These are phyloP conservation scores for Debaryomyces sp. DNA, from an alignment of 1,139 yeast genomes.

Conservation along the genomic window DNA sequence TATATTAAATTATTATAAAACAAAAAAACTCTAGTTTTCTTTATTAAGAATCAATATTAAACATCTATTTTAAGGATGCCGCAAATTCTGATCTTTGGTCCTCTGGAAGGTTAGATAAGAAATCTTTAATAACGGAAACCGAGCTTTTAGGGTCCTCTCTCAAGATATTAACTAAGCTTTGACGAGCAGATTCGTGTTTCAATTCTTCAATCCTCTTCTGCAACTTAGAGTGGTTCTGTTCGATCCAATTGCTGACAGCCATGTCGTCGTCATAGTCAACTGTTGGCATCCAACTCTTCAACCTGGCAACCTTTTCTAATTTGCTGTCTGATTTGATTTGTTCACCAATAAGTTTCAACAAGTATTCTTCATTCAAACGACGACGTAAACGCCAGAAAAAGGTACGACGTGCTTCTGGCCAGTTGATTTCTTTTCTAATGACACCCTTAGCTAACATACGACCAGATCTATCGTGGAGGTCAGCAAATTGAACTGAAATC, in stretches of 20 bases:
- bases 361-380: slow-evolving; percentile 90
- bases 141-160: slow-evolving; percentile 59
- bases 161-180: slow-evolving; percentile 60
- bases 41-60: not conserved
- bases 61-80: slow-evolving; percentile 27
- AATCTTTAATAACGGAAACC: slow-evolving; percentile 61
- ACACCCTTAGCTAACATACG: slow-evolving; percentile 97
- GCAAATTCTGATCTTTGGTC: slow-evolving; percentile 60
- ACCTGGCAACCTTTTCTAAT: slow-evolving; percentile 81
- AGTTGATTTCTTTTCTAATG: slow-evolving; percentile 79
- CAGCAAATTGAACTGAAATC: slow-evolving; percentile 94
- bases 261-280: slow-evolving; percentile 73
- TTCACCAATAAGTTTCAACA: slow-evolving; percentile 72
- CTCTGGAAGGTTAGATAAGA: slow-evolving; percentile 57
- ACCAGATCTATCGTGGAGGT: slow-evolving; percentile 94
- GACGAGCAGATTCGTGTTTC: slow-evolving; percentile 65
- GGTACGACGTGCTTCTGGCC: slow-evolving; percentile 89
- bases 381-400: slow-evolving; percentile 99
- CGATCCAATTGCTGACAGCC: slow-evolving; percentile 85
- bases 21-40: slow-evolving; percentile 8
- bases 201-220: slow-evolving; percentile 65
- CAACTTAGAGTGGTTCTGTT: slow-evolving; percentile 68
- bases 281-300: slow-evolving; percentile 85
- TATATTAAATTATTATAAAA: slow-evolving; percentile 1
- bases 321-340: slow-evolving; percentile 64